A percentile compares a stretch with the other conserved stretches of the same genome.
phyloP scores from a whole-genome alignment of 2,329 filamentous ascomycete species.

The Monilinia vaccinii-corymbosi region DNA sequence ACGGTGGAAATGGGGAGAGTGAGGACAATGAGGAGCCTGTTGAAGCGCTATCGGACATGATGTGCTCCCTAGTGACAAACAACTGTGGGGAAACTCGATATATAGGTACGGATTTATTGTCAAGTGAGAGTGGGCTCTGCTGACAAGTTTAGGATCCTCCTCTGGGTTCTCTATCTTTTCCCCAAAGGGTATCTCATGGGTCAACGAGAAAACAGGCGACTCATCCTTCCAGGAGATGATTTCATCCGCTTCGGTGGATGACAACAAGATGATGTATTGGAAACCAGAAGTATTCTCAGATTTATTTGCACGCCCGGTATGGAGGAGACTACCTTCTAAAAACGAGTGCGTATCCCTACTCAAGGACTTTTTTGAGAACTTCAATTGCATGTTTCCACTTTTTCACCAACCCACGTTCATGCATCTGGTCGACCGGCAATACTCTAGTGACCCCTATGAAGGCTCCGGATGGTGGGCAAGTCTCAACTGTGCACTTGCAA shows the following conservation, averaged over 20 bases:
- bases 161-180: conserved; percentile 99
- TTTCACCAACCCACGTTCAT: conserved; percentile 98
- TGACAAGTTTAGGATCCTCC: conserved; percentile 59
- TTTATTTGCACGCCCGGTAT: conserved; percentile 77
- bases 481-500: conserved; percentile 87
- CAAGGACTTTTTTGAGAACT: conserved; percentile 94
- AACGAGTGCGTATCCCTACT: conserved; percentile 80
- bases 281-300: conserved; percentile 96
- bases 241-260: conserved; percentile 77
- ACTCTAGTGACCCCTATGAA: conserved; percentile 84
- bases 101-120: conserved; percentile 57
- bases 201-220: conserved; percentile 96
- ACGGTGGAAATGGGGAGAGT: conserved; percentile 24
- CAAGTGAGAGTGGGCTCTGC: not conserved
- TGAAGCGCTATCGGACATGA: conserved; percentile 89
- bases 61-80: conserved; percentile 96
- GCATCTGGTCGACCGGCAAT: conserved; percentile 91
- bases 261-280: conserved; percentile 96
- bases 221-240: conserved; percentile 93
- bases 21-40: conserved; percentile 59
- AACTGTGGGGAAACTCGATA: conserved; percentile 91
- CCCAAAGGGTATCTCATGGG: conserved; percentile 95
- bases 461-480: conserved; percentile 98
- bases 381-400: conserved; percentile 97
- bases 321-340: conserved; percentile 74